phyloP scores from a whole-genome alignment of 2,329 filamentous ascomycete species.

The Neonectria hederae region DNA sequence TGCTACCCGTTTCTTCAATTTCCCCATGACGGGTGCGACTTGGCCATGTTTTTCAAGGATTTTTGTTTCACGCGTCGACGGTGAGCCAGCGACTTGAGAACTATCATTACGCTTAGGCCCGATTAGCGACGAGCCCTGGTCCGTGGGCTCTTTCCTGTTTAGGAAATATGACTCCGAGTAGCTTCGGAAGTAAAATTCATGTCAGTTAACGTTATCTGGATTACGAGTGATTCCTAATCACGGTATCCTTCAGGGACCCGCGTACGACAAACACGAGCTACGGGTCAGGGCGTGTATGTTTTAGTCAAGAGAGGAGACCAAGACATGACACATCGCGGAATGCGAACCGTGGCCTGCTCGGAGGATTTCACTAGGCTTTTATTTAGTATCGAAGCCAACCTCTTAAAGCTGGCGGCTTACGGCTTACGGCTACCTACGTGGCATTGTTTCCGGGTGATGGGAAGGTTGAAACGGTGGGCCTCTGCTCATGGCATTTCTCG shows the following conservation, averaged over 20 bases:
- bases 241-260: background rate
- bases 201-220: background rate
- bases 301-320: background rate
- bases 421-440: background rate
- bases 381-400: background rate
- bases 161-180: background rate
- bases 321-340: background rate
- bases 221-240: background rate
- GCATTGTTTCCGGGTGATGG: background rate
- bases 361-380: background rate
- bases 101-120: background rate
- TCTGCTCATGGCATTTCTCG: constrained; percentile 3
- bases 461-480: background rate
- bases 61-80: background rate
- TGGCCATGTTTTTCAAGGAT: background rate
- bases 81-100: background rate
- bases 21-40: background rate
- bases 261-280: background rate
- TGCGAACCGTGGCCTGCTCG: background rate
- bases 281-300: background rate
- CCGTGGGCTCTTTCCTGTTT: constrained; percentile 2
- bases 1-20: background rate
- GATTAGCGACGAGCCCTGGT: background rate
- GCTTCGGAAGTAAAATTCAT: background rate
- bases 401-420: background rate